Evolutionary conservation across 1,139 yeast genomes (phyloP).

Genomic region (Meyerozyma athensensis): DNA sequence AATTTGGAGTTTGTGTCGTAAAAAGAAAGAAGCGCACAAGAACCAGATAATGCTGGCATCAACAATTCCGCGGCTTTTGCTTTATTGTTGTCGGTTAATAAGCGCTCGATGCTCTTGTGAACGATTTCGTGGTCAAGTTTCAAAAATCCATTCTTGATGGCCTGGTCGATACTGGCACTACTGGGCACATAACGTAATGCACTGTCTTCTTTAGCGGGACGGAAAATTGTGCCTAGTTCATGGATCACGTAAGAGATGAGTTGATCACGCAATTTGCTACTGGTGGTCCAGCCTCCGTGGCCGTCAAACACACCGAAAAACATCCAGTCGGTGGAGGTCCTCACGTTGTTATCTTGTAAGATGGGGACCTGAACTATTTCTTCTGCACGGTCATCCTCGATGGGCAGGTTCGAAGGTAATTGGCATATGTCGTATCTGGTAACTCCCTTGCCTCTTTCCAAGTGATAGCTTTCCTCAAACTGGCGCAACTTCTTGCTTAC

Average conservation of each 20-base stretch:
- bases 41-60: constrained; percentile 93
- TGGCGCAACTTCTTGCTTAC: constrained; percentile 67
- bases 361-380: constrained; percentile 80
- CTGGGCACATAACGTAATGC: constrained; percentile 53
- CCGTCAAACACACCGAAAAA: constrained; percentile 97
- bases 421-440: constrained; percentile 88
- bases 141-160: constrained; percentile 76
- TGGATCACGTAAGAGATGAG: constrained; percentile 71
- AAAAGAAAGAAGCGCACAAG: constrained; percentile 85
- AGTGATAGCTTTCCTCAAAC: constrained; percentile 73
- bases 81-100: constrained; percentile 59
- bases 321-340: constrained; percentile 77
- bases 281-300: constrained; percentile 95
- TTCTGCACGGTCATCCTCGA: constrained; percentile 91
- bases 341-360: constrained; percentile 47
- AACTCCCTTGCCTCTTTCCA: constrained; percentile 87
- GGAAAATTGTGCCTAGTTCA: constrained; percentile 68
- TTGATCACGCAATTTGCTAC: constrained; percentile 75
- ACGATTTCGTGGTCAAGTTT: constrained; percentile 86
- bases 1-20: constrained; percentile 72
- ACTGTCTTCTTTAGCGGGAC: constrained; percentile 46
- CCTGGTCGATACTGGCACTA: constrained; percentile 68
- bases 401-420: constrained; percentile 86
- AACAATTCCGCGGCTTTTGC: constrained; percentile 65
- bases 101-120: constrained; percentile 61